phyloP scores from a whole-genome alignment of 805 yeast genomes.

The Cyberlindnera samutprakarnensis region DNA sequence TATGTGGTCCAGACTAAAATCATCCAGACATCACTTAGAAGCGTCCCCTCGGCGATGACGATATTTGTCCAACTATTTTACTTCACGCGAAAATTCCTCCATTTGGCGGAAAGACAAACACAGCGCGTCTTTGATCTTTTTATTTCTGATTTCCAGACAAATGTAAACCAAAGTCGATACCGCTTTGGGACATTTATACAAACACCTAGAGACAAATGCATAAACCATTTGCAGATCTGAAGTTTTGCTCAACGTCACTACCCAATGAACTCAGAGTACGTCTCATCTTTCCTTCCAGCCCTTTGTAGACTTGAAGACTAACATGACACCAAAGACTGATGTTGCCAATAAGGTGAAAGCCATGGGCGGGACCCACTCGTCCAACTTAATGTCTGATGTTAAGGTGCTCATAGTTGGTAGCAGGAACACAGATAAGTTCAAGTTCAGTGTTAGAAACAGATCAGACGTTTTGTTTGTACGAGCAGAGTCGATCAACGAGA shows the following conservation, averaged over 20 bases:
- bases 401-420: constrained; percentile 54
- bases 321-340: constrained; percentile 19
- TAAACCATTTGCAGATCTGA: constrained; percentile 14
- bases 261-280: constrained; percentile 15
- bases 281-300: too few species aligned
- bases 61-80: too few species aligned
- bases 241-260: constrained; percentile 22
- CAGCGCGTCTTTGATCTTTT: too few species aligned
- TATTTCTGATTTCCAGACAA: too few species aligned
- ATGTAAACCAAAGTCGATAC: too few species aligned
- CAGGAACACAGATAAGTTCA: constrained; percentile 47
- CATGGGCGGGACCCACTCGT: constrained; percentile 53
- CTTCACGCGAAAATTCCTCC: too few species aligned
- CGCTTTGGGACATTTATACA: too few species aligned
- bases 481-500: constrained; percentile 35
- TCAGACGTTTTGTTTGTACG: constrained; percentile 50
- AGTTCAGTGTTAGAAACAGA: constrained; percentile 41
- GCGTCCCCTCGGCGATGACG: too few species aligned
- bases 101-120: too few species aligned
- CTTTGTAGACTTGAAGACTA: neutral
- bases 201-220: constrained; percentile 12
- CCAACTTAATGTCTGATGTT: constrained; percentile 55
- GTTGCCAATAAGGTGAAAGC: constrained; percentile 38
- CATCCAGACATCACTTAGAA: too few species aligned
- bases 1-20: too few species aligned